Base-by-base conservation (phyloP, 2,329 filamentous ascomycete species). In the Fusarium begoniae region DNA sequence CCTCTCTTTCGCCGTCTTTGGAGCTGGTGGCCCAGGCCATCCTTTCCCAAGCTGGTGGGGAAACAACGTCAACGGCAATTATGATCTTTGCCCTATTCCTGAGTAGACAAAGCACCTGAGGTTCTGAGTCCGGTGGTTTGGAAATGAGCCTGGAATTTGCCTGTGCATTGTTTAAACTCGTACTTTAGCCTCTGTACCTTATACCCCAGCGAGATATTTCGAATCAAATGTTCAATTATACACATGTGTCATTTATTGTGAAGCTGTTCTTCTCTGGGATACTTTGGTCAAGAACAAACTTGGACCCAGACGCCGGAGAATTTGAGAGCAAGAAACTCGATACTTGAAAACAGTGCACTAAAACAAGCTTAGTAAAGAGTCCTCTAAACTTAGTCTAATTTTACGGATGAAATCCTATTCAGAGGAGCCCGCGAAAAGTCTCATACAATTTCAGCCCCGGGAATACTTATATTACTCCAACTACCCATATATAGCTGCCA, bases 11-110 rank as follows among this genome's bases (percentile, higher is more conserved):
- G 87, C 87, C 3, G 87, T 89, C 0, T 88, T 89, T 61, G 88
- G 87, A 1, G 87, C 86, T 6, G 85, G 86, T 37, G 85, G 85
- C 1, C 66, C 72, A 3, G 77, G 84, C 0, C 76, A 80, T 15
- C 82, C 85, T 1, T 89, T 89, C 74, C 87, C 87, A 2, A 78
- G 74, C 5, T 89, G 87, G 87, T 89, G 87, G 87, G 87, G 87
- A 1, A 89, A 89, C 58, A 87, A 88, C 37, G 79, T 71, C 0
- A 77, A 84, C 30, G 87, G 86, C 4, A 82, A 85, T 73, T 87
- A 86, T 53, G 87, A 89, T 73, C 79, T 82, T 44, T 88, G 87
- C 71, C 87, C 86, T 1, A 56, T 75, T 7, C 3, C 75, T 1
- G 82, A 83, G 55, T 83, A 80, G 60, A 18, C 8, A 30, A 24